Conservation (phyloP, 2,329 filamentous ascomycete species). For the Cryphonectria nitschkei region DNA sequence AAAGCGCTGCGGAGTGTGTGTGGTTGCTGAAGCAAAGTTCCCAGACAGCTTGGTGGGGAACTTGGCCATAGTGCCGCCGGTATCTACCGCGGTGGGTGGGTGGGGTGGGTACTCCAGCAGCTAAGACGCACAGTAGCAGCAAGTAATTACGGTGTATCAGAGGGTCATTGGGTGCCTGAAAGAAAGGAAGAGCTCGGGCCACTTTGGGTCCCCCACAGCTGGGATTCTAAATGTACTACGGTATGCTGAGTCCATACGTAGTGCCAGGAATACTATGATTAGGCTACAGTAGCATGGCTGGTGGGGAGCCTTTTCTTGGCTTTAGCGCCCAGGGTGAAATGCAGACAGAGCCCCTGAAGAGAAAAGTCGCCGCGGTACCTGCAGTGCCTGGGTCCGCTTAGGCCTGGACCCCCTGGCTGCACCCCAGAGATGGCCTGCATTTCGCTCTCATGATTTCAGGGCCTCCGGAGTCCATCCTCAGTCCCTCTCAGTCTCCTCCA, state of each 20-base stretch:
- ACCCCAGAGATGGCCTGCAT: constrained; percentile 9
- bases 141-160: not conserved
- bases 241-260: too few relatives aligned
- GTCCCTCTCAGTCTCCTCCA: constrained; percentile 1
- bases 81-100: not conserved
- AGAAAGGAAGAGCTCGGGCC: not conserved
- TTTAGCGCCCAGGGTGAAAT: not conserved
- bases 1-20: not conserved
- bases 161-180: not conserved
- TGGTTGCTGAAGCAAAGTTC: not conserved
- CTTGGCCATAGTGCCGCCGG: not conserved
- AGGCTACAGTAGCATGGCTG: not conserved
- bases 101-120: not conserved
- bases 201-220: not conserved
- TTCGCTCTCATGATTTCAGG: constrained; percentile 7
- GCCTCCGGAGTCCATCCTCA: not conserved
- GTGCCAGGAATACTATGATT: too few relatives aligned
- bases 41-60: not conserved
- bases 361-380: not conserved
- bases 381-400: not conserved
- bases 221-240: not conserved
- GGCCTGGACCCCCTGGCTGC: not conserved
- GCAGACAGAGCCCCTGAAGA: constrained; percentile 1
- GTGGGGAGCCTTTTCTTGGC: not conserved
- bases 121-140: not conserved